Evolutionary conservation across 1,284 basidiomycete species (phyloP), one percentile per base, ranked within the genome.

Genomic region (Phellopilus nigrolimitatus): DNA sequence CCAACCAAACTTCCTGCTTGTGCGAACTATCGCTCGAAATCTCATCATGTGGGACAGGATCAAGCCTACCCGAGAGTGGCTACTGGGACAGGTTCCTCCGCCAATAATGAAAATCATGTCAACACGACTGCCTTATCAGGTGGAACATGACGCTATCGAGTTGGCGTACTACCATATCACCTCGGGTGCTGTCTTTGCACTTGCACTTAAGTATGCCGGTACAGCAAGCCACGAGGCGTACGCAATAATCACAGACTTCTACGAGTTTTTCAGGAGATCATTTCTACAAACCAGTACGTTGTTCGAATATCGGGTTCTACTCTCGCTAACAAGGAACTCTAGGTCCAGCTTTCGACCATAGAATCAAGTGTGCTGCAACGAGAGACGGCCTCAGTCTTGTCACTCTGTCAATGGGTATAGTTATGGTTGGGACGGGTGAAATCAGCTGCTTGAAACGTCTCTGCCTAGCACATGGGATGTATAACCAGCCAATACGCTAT

Each of bases 351-450:
- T 94, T 92, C 60, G 91, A 95, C 63, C 83, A 86, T 52, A 84
- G 84, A 60, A 88, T 95, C 65, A 84, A 90, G 60, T 82, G 92
- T 0, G 83, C 85, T 15, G 85, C 92, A 1, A 79, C 95, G n/a
- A 79, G 92, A 15, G 89, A 95, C 60, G 91, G 91, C 2, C 73
- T 97, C 39, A 95, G 91, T 62, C 73, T 95, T 24, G 86, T 97
- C 53, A 87, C 91, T 0, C 75, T 97, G 33, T 78, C 93, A 3
- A 70, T 97, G 24, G 84, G 86, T 58, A 88, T 95, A 74, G 87
- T 98, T 45, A 93, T 98, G 88, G 91, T 94, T 0, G 97, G 97
- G 2, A 97, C 93, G 0, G 97, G 97, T 9, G 93, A 99, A 65
- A 81, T 98, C 39, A 88, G 88, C 46, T 87, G 91, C 56, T 74